These are phyloP conservation scores for Ilyonectria destructans DNA, from an alignment of 2,329 filamentous ascomycete genomes.

Conservation along the genomic window DNA sequence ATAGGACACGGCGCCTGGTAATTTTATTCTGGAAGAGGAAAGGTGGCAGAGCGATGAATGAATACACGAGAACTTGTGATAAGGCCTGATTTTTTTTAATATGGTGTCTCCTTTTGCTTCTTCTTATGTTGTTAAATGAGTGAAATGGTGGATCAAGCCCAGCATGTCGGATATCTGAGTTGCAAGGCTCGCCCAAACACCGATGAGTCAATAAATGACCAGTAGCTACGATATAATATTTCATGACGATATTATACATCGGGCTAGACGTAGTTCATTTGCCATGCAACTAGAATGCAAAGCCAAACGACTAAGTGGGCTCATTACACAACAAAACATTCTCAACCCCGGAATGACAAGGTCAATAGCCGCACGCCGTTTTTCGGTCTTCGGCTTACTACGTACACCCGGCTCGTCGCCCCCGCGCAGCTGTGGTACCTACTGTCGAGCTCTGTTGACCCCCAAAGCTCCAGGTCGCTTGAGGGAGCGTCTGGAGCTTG, in stretches of 20 bases:
- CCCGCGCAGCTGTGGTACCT: background rate
- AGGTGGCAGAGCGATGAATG: background rate
- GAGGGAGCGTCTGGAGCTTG: background rate
- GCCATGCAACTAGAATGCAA: background rate
- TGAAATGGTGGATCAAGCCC: background rate
- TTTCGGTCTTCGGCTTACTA: background rate
- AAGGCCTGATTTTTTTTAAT: background rate
- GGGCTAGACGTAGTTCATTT: background rate
- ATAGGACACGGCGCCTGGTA: background rate
- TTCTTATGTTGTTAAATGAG: background rate
- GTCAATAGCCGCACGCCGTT: background rate
- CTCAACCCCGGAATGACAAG: conserved; percentile 2
- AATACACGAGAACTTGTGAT: conserved; percentile 3
- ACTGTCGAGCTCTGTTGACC: background rate
- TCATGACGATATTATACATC: background rate
- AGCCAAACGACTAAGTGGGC: conserved; percentile 6
- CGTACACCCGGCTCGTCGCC: background rate
- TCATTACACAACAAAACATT: conserved; percentile 11
- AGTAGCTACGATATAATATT: background rate
- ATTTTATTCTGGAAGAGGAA: background rate
- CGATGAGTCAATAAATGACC: background rate
- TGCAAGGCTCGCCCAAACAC: background rate
- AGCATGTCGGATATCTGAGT: background rate
- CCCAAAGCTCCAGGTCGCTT: background rate
- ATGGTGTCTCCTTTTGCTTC: too few species aligned